Conservation (phyloP, 768 basidiomycete species). For the Podaxis pistillaris region DNA sequence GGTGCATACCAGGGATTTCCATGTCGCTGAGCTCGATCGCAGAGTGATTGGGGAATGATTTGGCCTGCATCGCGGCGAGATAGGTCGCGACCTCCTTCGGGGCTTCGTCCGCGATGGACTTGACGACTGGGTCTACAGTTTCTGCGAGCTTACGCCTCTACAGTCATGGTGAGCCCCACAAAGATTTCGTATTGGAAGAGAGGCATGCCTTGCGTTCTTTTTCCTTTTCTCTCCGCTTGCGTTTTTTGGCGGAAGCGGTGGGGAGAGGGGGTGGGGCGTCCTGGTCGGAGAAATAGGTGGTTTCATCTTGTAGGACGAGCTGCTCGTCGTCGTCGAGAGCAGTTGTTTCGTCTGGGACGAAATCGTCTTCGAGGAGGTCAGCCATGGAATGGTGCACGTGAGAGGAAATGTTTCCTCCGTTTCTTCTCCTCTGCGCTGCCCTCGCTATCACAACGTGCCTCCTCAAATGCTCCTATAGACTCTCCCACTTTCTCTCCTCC, state of each 20-base stretch:
- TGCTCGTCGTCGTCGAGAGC: constrained; percentile 32
- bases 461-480: constrained; percentile 10
- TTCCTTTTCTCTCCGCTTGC: constrained; percentile 72
- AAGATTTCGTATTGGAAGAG: constrained; percentile 12
- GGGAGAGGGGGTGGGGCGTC: constrained; percentile 11
- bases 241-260: constrained; percentile 48
- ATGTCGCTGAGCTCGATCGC: constrained; percentile 79
- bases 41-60: constrained; percentile 66
- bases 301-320: constrained; percentile 19
- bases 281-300: constrained; percentile 17
- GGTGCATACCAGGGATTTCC: constrained; percentile 66
- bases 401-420: neutral
- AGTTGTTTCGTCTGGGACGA: constrained; percentile 44
- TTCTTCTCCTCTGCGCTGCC: neutral
- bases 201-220: constrained; percentile 76
- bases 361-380: constrained; percentile 86
- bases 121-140: constrained; percentile 28
- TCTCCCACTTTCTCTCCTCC: neutral
- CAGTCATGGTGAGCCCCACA: neutral
- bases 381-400: constrained; percentile 29
- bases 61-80: constrained; percentile 63
- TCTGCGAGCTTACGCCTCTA: constrained; percentile 70
- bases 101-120: constrained; percentile 57
- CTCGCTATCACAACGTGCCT: constrained; percentile 10
- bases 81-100: constrained; percentile 61